These are phyloP conservation scores for Trichoderma oligosporum DNA, from an alignment of 2,329 filamentous ascomycete genomes.

Conservation along the genomic window DNA sequence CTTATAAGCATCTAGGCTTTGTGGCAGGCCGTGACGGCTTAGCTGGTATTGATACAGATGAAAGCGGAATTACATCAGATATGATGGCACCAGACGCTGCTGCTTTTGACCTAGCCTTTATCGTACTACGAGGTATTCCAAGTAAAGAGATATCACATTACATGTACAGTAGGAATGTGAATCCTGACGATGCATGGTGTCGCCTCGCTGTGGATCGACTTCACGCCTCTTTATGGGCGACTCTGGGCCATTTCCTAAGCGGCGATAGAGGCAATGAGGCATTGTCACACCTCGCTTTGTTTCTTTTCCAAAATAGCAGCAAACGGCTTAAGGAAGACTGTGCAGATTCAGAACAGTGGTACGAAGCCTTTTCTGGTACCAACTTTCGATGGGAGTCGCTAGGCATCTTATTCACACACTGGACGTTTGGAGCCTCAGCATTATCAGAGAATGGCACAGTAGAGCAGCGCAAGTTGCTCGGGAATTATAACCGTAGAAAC, in stretches of 20 bases:
- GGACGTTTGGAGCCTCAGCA: not conserved
- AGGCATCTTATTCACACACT: slow-evolving; percentile 33
- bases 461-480: slow-evolving; percentile 6
- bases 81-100: slow-evolving; percentile 1
- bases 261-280: not conserved
- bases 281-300: slow-evolving; percentile 28
- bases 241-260: not conserved
- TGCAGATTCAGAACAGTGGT: slow-evolving; percentile 35
- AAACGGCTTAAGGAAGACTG: slow-evolving; percentile 36
- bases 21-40: not conserved
- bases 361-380: slow-evolving; percentile 36
- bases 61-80: not conserved
- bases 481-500: slow-evolving; percentile 1
- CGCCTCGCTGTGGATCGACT: slow-evolving; percentile 5
- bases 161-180: not conserved
- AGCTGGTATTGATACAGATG: not conserved
- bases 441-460: not conserved
- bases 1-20: not conserved
- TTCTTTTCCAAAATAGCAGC: slow-evolving; percentile 38
- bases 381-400: slow-evolving; percentile 44
- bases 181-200: slow-evolving; percentile 1
- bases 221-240: slow-evolving; percentile 5
- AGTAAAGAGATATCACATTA: not conserved
- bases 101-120: not conserved
- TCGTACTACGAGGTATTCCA: not conserved